Evolutionary conservation across 73 alveolate species (phyloP).

Genomic region (Stentor coeruleus): DNA sequence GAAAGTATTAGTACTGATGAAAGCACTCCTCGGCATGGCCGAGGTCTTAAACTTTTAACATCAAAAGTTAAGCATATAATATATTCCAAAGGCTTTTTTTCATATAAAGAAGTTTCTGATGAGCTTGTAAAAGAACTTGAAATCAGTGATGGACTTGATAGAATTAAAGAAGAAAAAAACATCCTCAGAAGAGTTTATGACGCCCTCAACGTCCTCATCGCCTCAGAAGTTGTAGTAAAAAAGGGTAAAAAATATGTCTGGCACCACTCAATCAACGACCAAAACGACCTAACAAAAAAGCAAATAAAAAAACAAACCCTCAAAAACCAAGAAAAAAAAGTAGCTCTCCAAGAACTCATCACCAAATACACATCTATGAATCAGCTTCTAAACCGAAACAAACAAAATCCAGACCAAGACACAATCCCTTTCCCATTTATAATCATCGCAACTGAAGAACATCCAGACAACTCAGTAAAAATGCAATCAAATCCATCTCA

Average conservation of each 20-base stretch:
- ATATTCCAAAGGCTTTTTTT: conserved; percentile 28
- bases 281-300: background rate
- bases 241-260: conserved; percentile 33
- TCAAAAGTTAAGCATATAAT: conserved; percentile 47
- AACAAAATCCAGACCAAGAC: background rate
- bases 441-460: background rate
- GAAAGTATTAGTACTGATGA: conserved; percentile 4
- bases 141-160: conserved; percentile 21
- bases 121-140: conserved; percentile 41
- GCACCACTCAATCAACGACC: background rate
- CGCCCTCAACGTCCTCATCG: conserved; percentile 64
- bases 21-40: background rate
- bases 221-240: conserved; percentile 55
- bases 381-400: background rate
- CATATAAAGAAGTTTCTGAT: conserved; percentile 60
- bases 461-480: background rate
- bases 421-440: conserved; percentile 14
- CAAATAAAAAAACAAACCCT: background rate
- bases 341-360: background rate
- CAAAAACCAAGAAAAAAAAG: background rate
- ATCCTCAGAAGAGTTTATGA: conserved; percentile 69
- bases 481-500: background rate
- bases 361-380: background rate
- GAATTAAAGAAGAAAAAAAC: conserved; percentile 58
- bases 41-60: conserved; percentile 57